Evolutionary conservation across 176 grass and related monocot species (phyloP).

Genomic region (Cenchrus americanus): DNA sequence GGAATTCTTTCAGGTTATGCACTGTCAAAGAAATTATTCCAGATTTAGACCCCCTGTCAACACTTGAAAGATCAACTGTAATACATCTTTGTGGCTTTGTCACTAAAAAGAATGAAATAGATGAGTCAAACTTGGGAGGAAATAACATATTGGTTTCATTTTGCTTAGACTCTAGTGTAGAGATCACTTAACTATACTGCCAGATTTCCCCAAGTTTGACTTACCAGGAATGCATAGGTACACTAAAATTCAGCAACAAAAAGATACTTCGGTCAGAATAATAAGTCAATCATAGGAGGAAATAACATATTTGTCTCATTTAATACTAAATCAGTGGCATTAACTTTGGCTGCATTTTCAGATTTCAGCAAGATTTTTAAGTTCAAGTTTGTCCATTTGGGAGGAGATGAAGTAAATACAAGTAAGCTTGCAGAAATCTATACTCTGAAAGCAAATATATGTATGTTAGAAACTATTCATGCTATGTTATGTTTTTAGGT

Average conservation of each 20-base stretch:
- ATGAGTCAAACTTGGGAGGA: no score
- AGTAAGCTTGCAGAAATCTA: conserved; percentile 51
- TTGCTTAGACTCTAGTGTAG: conserved; percentile 6
- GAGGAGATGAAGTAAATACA: conserved; percentile 93
- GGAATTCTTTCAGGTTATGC: conserved; percentile 92
- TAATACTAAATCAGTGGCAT: conserved; percentile 13
- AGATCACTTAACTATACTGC: conserved; percentile 12
- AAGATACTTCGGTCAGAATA: background rate
- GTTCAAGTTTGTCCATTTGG: conserved; percentile 97
- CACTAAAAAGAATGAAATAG: background rate
- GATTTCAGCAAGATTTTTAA: conserved; percentile 99
- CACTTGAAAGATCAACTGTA: background rate
- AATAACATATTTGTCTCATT: background rate
- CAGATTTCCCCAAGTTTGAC: conserved; percentile 17
- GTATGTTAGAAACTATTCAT: conserved; percentile 14
- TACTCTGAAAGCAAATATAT: background rate
- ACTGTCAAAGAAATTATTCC: conserved; percentile 25
- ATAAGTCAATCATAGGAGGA: background rate
- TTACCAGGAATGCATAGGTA: conserved; percentile 55
- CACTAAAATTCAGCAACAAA: background rate
- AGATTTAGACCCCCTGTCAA: background rate
- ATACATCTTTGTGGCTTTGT: background rate
- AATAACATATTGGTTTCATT: background rate
- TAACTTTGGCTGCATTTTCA: conserved; percentile 51
- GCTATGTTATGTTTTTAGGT: conserved; percentile 53